These are phyloP conservation scores for Backusella tarrabulga DNA, from an alignment of 192 early-diverging fungal genomes.

Conservation along the genomic window DNA sequence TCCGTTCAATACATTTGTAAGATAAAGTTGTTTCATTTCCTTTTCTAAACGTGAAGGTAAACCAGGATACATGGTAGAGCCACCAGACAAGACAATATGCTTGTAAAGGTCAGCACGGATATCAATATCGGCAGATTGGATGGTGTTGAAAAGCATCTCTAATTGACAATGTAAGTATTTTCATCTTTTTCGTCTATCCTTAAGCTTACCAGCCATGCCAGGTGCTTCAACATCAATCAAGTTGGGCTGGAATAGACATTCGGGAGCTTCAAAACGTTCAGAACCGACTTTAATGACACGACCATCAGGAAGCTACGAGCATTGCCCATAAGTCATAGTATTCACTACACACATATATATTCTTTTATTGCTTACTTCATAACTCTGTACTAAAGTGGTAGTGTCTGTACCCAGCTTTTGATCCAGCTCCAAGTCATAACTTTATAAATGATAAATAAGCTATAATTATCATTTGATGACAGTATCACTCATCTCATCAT, in stretches of 20 bases:
- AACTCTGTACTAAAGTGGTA: conserved; percentile 93
- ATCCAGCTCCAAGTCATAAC: conserved; percentile 94
- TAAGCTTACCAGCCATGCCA: conserved; percentile 79
- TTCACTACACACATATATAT: not conserved
- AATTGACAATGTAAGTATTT: not conserved
- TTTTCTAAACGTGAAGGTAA: conserved; percentile 96
- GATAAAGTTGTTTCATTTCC: conserved; percentile 96
- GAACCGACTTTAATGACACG: conserved; percentile 98
- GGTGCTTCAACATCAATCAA: conserved; percentile 93
- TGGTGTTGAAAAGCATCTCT: conserved; percentile 93
- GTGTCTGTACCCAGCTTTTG: conserved; percentile 95
- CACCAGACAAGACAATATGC: conserved; percentile 97
- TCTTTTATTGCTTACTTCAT: conserved; percentile 61
- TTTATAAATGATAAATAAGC: conserved; percentile 22
- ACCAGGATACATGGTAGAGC: conserved; percentile 98
- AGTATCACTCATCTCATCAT: not conserved
- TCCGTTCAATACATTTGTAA: conserved; percentile 84
- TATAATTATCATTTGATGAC: not conserved
- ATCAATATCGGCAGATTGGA: conserved; percentile 90
- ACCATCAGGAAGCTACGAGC: conserved; percentile 86
- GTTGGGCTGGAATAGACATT: conserved; percentile 98
- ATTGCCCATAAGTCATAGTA: not conserved
- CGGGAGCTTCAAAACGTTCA: conserved; percentile 97
- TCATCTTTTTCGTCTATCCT: not conserved
- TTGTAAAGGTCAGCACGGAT: conserved; percentile 94